A percentile compares a stretch with the other conserved stretches of the same genome.
Conservation (phyloP, 169 alveolate species). For the Theileria sp. region DNA sequence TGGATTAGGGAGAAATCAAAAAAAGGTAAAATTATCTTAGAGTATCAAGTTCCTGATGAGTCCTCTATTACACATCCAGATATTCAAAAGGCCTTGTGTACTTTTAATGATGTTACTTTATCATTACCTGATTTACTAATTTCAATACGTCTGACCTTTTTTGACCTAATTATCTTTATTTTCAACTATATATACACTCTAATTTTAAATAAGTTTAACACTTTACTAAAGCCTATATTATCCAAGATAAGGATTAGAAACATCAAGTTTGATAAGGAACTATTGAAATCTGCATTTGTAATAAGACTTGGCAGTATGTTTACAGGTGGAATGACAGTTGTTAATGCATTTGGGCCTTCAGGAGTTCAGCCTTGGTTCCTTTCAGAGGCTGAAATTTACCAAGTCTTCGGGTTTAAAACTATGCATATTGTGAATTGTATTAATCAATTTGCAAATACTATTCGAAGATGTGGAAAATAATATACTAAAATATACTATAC, state of each 20-base stretch:
- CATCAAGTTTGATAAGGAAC: background rate
- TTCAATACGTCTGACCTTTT: slow-evolving; percentile 18
- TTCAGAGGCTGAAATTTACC: slow-evolving; percentile 54
- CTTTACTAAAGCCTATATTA: slow-evolving; percentile 6
- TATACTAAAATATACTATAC: too few species aligned
- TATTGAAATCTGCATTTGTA: slow-evolving; percentile 9
- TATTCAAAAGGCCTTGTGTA: slow-evolving; percentile 16
- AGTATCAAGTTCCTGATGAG: slow-evolving; percentile 41
- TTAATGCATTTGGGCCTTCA: slow-evolving; percentile 56
- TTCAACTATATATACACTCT: slow-evolving; percentile 11
- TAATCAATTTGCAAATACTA: slow-evolving; percentile 12
- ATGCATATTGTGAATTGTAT: slow-evolving; percentile 24
- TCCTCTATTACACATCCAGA: slow-evolving; percentile 35
- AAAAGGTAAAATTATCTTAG: background rate
- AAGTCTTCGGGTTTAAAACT: slow-evolving; percentile 31
- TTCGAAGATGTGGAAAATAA: slow-evolving; percentile 55
- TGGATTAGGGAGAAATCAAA: background rate
- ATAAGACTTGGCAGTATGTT: slow-evolving; percentile 22
- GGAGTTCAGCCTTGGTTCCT: slow-evolving; percentile 66
- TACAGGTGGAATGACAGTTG: slow-evolving; percentile 14
- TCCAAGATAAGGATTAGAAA: background rate
- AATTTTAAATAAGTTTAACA: background rate
- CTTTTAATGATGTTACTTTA: slow-evolving; percentile 9
- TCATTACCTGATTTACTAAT: slow-evolving; percentile 45
- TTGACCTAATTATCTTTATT: slow-evolving; percentile 9